Base-by-base conservation (phyloP, 164 flowering plant genomes). In the Vitis amurensis region DNA sequence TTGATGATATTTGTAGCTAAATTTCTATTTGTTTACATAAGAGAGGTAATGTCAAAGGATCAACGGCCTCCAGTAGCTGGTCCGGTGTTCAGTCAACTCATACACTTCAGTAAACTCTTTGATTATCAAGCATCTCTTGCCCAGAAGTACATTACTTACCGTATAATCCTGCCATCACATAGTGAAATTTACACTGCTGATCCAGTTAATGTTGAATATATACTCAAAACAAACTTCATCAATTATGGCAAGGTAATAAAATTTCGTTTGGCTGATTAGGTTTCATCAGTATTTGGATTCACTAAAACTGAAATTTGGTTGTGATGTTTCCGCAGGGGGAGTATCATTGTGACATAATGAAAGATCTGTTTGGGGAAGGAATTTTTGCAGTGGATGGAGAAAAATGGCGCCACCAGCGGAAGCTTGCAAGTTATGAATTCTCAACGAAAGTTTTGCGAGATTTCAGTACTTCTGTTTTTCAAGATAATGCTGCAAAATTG, bases 311-410 rank as follows among this genome's bases (percentile, higher is more conserved):
- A 1, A 23, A 17, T 47, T 47, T 27, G 47, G 44, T 4, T 47
- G 50, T 52, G 11, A 47, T 70, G 19, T 51, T 55, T 1, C 64
- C 59, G 67, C 71, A 82, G 83, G 86, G 86, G 8, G 19, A 47
- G 55, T 75, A 73, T 48, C 61, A 84, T 23, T 49, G 44, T 31
- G 76, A 64, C n/a, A 74, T 83, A 17, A 61, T 81, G 77, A 79
- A 59, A 27, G 87, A 81, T 72, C 69, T 84, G 3, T 53, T 84
- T 23, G 84, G 87, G 10, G 84, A 85, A 44, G 88, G 84, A 57
- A 83, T 87, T 52, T 87, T 84, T 60, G 79, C 88, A 0, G 87
- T 84, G 13, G 89, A 86, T 58, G 86, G 88, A 4, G 82, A 84
- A 10, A 84, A 79, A 56, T 86, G 89, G 86, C 78, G 73, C 12